These are phyloP conservation scores for Cystobasidium pallidum DNA, from an alignment of 1,284 basidiomycete genomes.

Conservation along the genomic window DNA sequence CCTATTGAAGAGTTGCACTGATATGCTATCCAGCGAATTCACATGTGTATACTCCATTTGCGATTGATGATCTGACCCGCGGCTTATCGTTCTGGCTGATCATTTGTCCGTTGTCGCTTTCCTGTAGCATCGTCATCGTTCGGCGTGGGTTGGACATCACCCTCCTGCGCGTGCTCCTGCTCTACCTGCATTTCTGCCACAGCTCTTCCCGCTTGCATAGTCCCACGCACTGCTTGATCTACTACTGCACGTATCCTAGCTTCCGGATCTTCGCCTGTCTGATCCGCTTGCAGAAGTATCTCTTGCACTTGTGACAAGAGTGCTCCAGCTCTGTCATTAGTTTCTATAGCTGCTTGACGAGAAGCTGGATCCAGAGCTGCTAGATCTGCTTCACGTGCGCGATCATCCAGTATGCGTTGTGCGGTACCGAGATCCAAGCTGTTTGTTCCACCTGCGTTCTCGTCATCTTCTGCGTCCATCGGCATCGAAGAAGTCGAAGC, in stretches of 20 bases:
- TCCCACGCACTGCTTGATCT: conserved; percentile 30
- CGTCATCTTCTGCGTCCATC: conserved; percentile 23
- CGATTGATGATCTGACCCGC: too few relatives aligned
- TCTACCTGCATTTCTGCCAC: conserved; percentile 24
- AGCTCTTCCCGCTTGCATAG: conserved; percentile 30
- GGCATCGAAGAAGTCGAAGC: conserved; percentile 8
- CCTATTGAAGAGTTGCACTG: too few relatives aligned
- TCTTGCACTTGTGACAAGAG: conserved; percentile 32
- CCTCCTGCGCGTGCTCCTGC: conserved; percentile 6
- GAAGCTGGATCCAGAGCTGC: conserved; percentile 29
- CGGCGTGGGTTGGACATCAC: background rate
- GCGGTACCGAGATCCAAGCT: conserved; percentile 7
- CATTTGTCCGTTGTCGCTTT: conserved; percentile 32
- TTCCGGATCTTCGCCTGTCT: conserved; percentile 40
- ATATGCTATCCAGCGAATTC: too few relatives aligned
- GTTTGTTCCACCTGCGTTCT: background rate
- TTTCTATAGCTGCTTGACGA: conserved; percentile 36
- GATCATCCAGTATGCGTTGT: conserved; percentile 8
- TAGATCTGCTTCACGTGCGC: conserved; percentile 13
- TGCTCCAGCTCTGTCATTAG: conserved; percentile 32
- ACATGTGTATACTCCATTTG: too few relatives aligned
- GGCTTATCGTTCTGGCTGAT: conserved; percentile 28
- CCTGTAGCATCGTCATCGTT: background rate
- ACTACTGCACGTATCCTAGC: conserved; percentile 35
- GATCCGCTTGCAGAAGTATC: conserved; percentile 28